phyloP scores from a whole-genome alignment of 1,284 basidiomycete species.

The Flammula alnicola region DNA sequence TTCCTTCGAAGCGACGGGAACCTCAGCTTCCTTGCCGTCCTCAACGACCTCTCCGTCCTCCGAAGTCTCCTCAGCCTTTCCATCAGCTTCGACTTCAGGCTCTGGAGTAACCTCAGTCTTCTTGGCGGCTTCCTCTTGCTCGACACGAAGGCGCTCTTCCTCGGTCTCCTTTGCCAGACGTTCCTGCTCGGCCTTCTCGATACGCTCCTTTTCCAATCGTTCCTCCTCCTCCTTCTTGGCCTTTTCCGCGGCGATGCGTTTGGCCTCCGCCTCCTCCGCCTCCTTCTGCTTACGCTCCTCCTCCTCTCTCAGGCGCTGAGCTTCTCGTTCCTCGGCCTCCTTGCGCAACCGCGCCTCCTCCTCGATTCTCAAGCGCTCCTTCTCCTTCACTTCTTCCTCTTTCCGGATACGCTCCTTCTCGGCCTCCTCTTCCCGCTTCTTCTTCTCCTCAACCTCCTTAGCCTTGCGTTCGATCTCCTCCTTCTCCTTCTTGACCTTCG shows the following conservation, averaged over 20 bases:
- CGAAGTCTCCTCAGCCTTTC: constrained; percentile 17
- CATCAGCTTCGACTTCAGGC: constrained; percentile 31
- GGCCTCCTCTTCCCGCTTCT: constrained; percentile 44
- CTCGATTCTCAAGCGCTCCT: constrained; percentile 37
- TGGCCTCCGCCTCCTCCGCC: constrained; percentile 32
- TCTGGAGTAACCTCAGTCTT: constrained; percentile 25
- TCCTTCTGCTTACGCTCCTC: constrained; percentile 29
- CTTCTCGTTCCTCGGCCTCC: constrained; percentile 45
- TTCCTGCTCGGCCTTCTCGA: constrained; percentile 34
- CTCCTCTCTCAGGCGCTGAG: constrained; percentile 39
- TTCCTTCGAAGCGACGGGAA: constrained; percentile 27
- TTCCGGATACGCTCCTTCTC: constrained; percentile 48
- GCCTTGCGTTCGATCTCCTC: constrained; percentile 49
- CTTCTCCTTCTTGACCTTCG: constrained; percentile 47
- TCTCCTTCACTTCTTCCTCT: constrained; percentile 40
- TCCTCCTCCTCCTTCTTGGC: constrained; percentile 32
- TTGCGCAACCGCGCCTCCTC: constrained; percentile 42
- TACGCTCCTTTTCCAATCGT: constrained; percentile 40
- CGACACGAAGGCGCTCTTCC: constrained; percentile 21
- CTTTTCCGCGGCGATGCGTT: constrained; percentile 38
- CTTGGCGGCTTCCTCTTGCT: constrained; percentile 29
- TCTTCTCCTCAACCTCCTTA: constrained; percentile 44
- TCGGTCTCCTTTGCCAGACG: constrained; percentile 36
- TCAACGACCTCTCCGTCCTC: constrained; percentile 38
- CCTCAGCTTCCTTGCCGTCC: constrained; percentile 43